Evolutionary conservation across 1,139 yeast species (phyloP).

Genomic region (Lodderomyces theae): DNA sequence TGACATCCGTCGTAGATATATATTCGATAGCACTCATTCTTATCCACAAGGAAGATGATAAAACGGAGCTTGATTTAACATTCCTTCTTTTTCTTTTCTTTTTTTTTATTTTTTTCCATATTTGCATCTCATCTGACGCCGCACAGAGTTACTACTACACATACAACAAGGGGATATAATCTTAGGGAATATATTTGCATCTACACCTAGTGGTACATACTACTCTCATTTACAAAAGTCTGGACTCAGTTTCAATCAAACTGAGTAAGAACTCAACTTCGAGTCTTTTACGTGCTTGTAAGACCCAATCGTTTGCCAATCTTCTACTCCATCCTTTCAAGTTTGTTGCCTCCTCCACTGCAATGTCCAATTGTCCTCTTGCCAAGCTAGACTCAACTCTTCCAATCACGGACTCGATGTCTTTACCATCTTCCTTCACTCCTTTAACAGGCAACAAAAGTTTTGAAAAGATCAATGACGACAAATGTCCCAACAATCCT

Average conservation of each 20-base stretch:
- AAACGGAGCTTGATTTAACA: too few species aligned
- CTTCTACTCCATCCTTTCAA: conserved; percentile 93
- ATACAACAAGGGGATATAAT: too few species aligned
- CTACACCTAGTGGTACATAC: conserved; percentile 1
- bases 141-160: too few species aligned
- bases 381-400: conserved; percentile 76
- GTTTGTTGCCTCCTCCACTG: conserved; percentile 88
- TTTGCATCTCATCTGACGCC: conserved; percentile 4
- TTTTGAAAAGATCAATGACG: conserved; percentile 74
- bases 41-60: too few species aligned
- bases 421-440: conserved; percentile 61
- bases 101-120: too few species aligned
- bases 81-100: conserved; percentile 1
- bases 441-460: conserved; percentile 68
- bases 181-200: too few species aligned
- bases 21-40: conserved; percentile 18
- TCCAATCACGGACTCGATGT: conserved; percentile 84
- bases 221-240: conserved; percentile 26
- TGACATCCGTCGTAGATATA: conserved; percentile 13
- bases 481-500: conserved; percentile 87
- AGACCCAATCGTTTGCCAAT: conserved; percentile 88
- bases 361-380: conserved; percentile 77
- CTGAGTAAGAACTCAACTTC: conserved; percentile 81
- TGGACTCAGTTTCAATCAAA: conserved; percentile 58
- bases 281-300: conserved; percentile 82